phyloP scores from a whole-genome alignment of 345 rosid species.

The Citrus reticulata region DNA sequence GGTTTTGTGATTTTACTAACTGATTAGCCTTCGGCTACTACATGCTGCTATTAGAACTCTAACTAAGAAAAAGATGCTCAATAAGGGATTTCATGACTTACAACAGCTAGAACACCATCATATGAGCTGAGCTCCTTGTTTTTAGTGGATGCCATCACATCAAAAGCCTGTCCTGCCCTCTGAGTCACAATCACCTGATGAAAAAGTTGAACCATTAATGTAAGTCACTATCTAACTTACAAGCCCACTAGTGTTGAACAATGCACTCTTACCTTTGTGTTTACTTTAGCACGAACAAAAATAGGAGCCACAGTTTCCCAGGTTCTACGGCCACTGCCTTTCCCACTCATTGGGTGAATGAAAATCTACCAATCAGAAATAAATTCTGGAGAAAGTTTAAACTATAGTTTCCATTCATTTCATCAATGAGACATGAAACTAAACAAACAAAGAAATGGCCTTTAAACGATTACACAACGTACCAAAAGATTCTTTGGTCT shows the following conservation, averaged over 20 bases:
- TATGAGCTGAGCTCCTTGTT: slow-evolving; percentile 60
- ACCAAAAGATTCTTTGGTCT: slow-evolving; percentile 91
- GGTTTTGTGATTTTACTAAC: neutral
- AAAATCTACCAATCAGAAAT: slow-evolving; percentile 54
- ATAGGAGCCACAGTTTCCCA: slow-evolving; percentile 88
- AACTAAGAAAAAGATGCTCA: neutral
- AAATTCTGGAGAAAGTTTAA: slow-evolving; percentile 13
- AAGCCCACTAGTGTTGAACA: neutral
- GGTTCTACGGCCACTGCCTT: slow-evolving; percentile 55
- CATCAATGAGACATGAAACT: slow-evolving; percentile 1
- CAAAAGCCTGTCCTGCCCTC: slow-evolving; percentile 86
- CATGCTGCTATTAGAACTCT: slow-evolving; percentile 1
- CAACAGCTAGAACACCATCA: slow-evolving; percentile 84
- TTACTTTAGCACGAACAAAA: slow-evolving; percentile 61
- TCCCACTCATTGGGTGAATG: slow-evolving; percentile 87
- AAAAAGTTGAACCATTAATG: slow-evolving; percentile 10
- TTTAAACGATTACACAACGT: slow-evolving; percentile 18
- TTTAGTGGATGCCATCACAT: slow-evolving; percentile 57
- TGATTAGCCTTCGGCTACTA: neutral
- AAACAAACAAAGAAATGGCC: neutral
- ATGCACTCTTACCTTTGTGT: slow-evolving; percentile 51
- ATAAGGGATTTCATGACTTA: slow-evolving; percentile 36
- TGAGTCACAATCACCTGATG: slow-evolving; percentile 74
- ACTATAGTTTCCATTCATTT: slow-evolving; percentile 8
- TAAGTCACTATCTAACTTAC: neutral